These are phyloP conservation scores for Wickerhamiella sorbophila DNA, from an alignment of 805 yeast genomes.

Conservation along the genomic window DNA sequence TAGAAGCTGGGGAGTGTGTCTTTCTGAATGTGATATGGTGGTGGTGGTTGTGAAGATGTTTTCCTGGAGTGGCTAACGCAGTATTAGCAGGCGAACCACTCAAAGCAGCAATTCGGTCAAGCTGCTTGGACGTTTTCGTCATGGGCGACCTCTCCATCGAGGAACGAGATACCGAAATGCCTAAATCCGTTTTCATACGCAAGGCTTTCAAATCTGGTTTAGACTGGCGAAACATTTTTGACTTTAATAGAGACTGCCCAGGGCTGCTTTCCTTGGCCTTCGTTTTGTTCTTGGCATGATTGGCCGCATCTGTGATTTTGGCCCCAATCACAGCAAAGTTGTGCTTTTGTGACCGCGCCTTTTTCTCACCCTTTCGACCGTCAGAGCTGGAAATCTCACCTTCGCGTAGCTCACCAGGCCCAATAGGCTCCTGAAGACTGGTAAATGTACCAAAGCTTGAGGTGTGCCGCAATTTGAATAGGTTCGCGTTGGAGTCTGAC, in stretches of 20 bases:
- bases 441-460: not conserved
- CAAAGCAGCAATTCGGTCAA: conserved; percentile 27
- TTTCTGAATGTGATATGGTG: conserved; percentile 25
- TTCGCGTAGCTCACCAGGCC: not conserved
- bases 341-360: conserved; percentile 13
- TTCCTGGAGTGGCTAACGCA: not conserved
- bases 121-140: conserved; percentile 23
- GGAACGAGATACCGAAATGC: conserved; percentile 18
- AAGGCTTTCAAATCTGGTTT: conserved; percentile 18
- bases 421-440: not conserved
- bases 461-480: not conserved
- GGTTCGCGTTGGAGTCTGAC: not conserved
- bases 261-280: conserved; percentile 7
- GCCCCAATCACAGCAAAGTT: conserved; percentile 18
- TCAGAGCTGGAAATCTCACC: not conserved
- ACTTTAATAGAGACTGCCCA: conserved; percentile 15
- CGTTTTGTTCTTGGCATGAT: conserved; percentile 2
- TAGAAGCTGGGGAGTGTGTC: conserved; percentile 26
- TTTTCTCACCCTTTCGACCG: conserved; percentile 4
- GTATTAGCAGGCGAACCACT: conserved; percentile 12
- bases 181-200: conserved; percentile 19
- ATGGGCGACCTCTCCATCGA: conserved; percentile 21
- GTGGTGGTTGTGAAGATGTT: conserved; percentile 14
- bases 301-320: conserved; percentile 21
- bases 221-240: conserved; percentile 25